These are phyloP conservation scores for Grifola frondosa DNA, from an alignment of 1,284 basidiomycete species.

Conservation along the genomic window DNA sequence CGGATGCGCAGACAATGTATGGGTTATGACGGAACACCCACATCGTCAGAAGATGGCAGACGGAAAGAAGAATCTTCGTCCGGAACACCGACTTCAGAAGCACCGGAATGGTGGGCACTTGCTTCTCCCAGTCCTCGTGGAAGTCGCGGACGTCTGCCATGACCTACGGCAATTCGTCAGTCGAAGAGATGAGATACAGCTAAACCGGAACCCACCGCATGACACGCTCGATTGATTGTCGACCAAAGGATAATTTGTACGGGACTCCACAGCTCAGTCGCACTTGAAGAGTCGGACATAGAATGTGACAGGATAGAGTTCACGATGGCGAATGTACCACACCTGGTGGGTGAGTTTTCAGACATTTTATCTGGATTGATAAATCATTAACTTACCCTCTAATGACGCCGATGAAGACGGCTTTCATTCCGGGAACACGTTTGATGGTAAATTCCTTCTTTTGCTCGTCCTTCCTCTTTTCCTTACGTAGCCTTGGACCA, in stretches of 20 bases:
- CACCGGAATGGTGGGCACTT: conserved; percentile 16
- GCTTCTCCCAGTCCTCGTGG: conserved; percentile 10
- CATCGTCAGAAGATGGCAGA: conserved; percentile 7
- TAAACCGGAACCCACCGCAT: conserved; percentile 9
- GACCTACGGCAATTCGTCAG: conserved; percentile 6
- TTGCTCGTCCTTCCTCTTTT: neutral
- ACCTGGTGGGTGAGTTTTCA: neutral
- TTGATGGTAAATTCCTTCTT: conserved; percentile 8
- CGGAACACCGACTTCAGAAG: conserved; percentile 11
- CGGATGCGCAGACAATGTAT: conserved; percentile 13
- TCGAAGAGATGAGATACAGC: neutral
- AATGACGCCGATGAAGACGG: conserved; percentile 13
- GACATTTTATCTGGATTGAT: neutral
- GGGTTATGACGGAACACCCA: conserved; percentile 9
- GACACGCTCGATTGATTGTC: conserved; percentile 15
- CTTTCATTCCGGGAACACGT: conserved; percentile 15
- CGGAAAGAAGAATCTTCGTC: conserved; percentile 12
- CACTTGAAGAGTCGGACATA: neutral
- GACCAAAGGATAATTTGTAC: conserved; percentile 14
- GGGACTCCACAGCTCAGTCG: conserved; percentile 8
- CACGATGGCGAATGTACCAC: conserved; percentile 12
- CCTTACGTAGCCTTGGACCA: neutral
- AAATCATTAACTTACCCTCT: conserved; percentile 5
- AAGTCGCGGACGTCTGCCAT: conserved; percentile 18
- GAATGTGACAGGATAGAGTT: conserved; percentile 10